These are phyloP conservation scores for Globisporangium carolinianum DNA, from an alignment of 352 stramenopile genomes.

Conservation along the genomic window DNA sequence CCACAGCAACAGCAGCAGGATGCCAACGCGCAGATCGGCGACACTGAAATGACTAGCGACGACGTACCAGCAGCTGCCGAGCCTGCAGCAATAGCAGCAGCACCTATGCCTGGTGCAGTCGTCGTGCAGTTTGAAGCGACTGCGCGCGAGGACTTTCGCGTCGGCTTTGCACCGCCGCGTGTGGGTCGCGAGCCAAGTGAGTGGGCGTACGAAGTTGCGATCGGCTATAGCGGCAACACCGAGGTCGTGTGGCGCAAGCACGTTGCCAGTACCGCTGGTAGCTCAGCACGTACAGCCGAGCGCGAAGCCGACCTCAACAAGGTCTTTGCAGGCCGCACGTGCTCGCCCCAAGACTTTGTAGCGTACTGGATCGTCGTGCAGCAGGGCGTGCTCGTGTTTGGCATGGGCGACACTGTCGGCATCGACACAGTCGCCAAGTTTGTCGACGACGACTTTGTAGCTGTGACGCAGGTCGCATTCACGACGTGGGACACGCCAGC, in stretches of 20 bases:
- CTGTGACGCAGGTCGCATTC: conserved; percentile 42
- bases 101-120: conserved; percentile 22
- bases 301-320: conserved; percentile 48
- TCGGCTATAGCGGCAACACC: conserved; percentile 70
- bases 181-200: conserved; percentile 15
- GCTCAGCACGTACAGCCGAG: conserved; percentile 6
- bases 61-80: background rate
- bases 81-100: background rate
- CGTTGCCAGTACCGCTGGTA: background rate
- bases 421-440: conserved; percentile 49
- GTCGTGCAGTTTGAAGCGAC: conserved; percentile 66
- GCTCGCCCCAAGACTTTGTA: conserved; percentile 47
- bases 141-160: conserved; percentile 55
- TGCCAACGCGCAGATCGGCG: background rate
- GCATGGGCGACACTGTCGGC: conserved; percentile 43
- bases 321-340: conserved; percentile 68
- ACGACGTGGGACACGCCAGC: conserved; percentile 62
- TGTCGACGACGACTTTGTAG: conserved; percentile 28
- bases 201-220: conserved; percentile 58
- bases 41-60: background rate
- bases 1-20: background rate
- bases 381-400: conserved; percentile 31
- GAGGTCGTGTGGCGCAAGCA: conserved; percentile 65
- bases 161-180: conserved; percentile 44
- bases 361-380: conserved; percentile 67